Percentiles rank a stretch among this genome's conserved stretches.
Evolutionary conservation across 1,284 basidiomycete species (phyloP).

Genomic region (Apiotrichum mycotoxinovorans): DNA sequence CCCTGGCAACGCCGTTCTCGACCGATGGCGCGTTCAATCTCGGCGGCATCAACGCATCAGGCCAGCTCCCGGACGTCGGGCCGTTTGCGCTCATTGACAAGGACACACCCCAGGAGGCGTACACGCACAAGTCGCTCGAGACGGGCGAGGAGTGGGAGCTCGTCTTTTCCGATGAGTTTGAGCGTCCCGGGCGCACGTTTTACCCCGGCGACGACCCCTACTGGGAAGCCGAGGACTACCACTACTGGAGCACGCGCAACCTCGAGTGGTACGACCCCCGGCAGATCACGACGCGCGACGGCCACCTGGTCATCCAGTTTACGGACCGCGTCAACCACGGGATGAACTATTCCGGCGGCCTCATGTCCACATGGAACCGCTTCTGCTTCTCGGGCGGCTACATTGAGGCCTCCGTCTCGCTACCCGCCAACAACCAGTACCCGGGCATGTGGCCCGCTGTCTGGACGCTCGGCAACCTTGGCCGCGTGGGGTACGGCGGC

Average conservation of each 20-base stretch:
- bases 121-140: conserved; percentile 60
- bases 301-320: conserved; percentile 70
- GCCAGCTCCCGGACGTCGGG: conserved; percentile 52
- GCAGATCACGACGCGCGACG: conserved; percentile 56
- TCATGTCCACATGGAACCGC: conserved; percentile 71
- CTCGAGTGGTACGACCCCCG: conserved; percentile 61
- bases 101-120: conserved; percentile 62
- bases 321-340: conserved; percentile 58
- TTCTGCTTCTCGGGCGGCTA: conserved; percentile 86
- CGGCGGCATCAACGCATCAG: conserved; percentile 64
- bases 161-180: conserved; percentile 91
- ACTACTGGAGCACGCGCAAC: conserved; percentile 72
- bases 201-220: conserved; percentile 57
- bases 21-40: conserved; percentile 59
- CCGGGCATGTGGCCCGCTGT: conserved; percentile 66
- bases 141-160: conserved; percentile 69
- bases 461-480: conserved; percentile 54
- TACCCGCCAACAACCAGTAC: conserved; percentile 67
- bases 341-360: conserved; percentile 72
- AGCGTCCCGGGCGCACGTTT: conserved; percentile 63
- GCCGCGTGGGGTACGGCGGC: conserved; percentile 53
- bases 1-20: background rate
- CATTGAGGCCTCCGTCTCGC: conserved; percentile 66
- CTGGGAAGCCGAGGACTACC: conserved; percentile 56
- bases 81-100: conserved; percentile 58